Percentiles rank a stretch among this genome's conserved stretches.
These are phyloP conservation scores for Irpex rosettiformis DNA, from an alignment of 1,284 basidiomycete genomes.

Conservation along the genomic window DNA sequence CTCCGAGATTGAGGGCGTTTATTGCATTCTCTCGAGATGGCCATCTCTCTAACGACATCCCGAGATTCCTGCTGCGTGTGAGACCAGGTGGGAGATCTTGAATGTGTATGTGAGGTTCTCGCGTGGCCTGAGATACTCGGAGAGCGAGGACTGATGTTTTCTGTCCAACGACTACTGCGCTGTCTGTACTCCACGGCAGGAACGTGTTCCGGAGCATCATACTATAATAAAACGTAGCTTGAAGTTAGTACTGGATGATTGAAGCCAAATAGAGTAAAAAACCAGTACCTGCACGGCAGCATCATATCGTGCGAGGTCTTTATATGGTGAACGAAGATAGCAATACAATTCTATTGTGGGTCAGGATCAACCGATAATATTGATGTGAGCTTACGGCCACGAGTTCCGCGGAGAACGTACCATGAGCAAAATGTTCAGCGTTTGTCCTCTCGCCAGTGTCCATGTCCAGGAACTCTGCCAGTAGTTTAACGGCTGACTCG, in stretches of 20 bases:
- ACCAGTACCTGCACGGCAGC: slow-evolving; percentile 69
- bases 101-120: slow-evolving; percentile 9
- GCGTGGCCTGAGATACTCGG: slow-evolving; percentile 6
- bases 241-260: slow-evolving; percentile 8
- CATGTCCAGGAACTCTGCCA: slow-evolving; percentile 83
- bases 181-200: slow-evolving; percentile 30
- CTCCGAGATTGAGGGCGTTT: neutral
- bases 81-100: slow-evolving; percentile 17
- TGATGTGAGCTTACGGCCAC: neutral
- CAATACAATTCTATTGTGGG: slow-evolving; percentile 69
- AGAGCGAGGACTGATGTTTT: slow-evolving; percentile 2
- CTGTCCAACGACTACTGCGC: slow-evolving; percentile 38
- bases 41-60: neutral
- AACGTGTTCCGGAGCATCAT: slow-evolving; percentile 44
- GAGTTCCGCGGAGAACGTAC: slow-evolving; percentile 36
- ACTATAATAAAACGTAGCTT: slow-evolving; percentile 35
- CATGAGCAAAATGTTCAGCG: slow-evolving; percentile 89
- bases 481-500: slow-evolving; percentile 76
- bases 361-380: slow-evolving; percentile 1
- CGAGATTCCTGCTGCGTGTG: neutral
- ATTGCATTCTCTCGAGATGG: neutral
- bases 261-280: slow-evolving; percentile 8
- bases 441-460: slow-evolving; percentile 57
- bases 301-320: slow-evolving; percentile 79
- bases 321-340: slow-evolving; percentile 82